phyloP scores from a whole-genome alignment of 2,329 filamentous ascomycete genomes.

The Aspergillus felis region DNA sequence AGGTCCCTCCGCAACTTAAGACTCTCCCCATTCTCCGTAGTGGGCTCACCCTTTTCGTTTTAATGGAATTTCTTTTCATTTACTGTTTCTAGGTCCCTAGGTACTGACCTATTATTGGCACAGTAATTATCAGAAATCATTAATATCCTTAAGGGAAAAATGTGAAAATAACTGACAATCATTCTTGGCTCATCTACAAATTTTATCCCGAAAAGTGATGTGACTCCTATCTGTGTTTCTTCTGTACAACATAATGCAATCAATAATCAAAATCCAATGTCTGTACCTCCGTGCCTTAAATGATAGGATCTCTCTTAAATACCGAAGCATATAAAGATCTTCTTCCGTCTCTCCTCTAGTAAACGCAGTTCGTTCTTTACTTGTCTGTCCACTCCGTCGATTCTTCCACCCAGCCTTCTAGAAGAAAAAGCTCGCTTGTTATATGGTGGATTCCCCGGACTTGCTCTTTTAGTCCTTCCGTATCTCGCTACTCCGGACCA shows the following conservation, averaged over 20 bases:
- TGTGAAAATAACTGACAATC: background rate
- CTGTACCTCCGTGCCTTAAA: background rate
- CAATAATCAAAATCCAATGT: background rate
- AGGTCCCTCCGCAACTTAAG: background rate
- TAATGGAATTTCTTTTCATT: background rate
- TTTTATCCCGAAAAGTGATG: background rate
- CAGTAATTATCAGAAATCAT: background rate
- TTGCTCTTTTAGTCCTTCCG: conserved; percentile 19
- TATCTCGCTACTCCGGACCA: background rate
- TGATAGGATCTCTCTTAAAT: background rate
- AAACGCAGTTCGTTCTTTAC: background rate
- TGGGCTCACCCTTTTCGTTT: background rate
- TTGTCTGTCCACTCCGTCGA: background rate
- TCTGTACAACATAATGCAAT: background rate
- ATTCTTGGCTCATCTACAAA: background rate
- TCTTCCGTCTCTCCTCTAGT: background rate
- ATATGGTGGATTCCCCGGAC: conserved; percentile 10
- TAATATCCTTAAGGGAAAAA: no score
- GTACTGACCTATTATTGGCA: background rate
- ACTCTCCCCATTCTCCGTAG: background rate
- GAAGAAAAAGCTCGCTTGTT: background rate
- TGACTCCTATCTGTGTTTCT: background rate
- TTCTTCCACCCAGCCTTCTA: background rate
- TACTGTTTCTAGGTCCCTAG: background rate
- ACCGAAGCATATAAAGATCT: background rate